Evolutionary conservation across 1,284 basidiomycete species (phyloP).

Genomic region (Schizopora paradoxa): DNA sequence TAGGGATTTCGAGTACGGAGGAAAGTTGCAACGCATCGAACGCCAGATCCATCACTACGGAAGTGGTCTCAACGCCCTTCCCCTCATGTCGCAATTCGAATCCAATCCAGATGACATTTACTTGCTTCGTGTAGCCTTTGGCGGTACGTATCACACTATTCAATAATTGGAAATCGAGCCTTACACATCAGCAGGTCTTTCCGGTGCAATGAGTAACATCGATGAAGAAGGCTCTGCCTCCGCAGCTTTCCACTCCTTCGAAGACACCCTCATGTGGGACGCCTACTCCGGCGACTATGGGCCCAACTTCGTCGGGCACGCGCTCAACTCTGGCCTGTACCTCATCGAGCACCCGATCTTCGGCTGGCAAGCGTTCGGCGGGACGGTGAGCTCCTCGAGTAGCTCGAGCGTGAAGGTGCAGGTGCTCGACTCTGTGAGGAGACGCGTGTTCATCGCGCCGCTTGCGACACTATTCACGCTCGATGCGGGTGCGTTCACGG

Average conservation of each 20-base stretch:
- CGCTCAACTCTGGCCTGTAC: conserved; percentile 49
- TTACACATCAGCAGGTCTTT: too few relatives aligned
- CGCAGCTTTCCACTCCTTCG: conserved; percentile 56
- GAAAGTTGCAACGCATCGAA: conserved; percentile 51
- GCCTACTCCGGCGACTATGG: conserved; percentile 58
- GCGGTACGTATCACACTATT: too few relatives aligned
- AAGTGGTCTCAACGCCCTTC: conserved; percentile 51
- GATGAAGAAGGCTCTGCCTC: conserved; percentile 51
- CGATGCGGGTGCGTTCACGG: conserved; percentile 54
- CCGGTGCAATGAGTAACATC: conserved; percentile 50
- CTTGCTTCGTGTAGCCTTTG: conserved; percentile 49
- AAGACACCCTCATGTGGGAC: conserved; percentile 54
- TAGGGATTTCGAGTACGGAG: conserved; percentile 56
- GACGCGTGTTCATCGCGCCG: conserved; percentile 48
- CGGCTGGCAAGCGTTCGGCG: conserved; percentile 60
- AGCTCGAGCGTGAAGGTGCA: conserved; percentile 38
- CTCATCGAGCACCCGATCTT: conserved; percentile 51
- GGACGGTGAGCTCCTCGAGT: conserved; percentile 38
- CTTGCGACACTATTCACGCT: conserved; percentile 42
- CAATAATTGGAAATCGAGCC: too few relatives aligned
- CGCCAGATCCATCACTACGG: conserved; percentile 59
- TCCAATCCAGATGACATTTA: conserved; percentile 44
- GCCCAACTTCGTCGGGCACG: conserved; percentile 53
- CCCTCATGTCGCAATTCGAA: conserved; percentile 46
- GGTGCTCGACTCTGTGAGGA: conserved; percentile 43